Conservation (phyloP, 1,139 yeast genomes). For the Yamadazyma spencermartinsiae region DNA sequence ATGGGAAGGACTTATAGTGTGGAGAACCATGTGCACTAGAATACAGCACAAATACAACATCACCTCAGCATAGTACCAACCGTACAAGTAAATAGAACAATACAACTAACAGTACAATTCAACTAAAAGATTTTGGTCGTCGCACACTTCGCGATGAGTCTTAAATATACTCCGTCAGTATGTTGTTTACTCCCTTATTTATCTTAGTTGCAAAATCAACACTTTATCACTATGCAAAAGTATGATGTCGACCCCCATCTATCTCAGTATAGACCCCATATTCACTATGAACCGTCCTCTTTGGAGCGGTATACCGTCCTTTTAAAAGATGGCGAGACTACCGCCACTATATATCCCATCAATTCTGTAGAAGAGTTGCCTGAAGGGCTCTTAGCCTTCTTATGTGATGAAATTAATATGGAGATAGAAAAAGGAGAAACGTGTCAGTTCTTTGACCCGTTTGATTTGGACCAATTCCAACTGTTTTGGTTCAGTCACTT, state of each 20-base stretch:
- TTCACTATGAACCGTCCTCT: constrained; percentile 34
- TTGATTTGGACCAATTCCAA: constrained; percentile 71
- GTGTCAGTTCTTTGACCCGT: constrained; percentile 76
- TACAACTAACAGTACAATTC: no score
- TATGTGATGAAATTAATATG: constrained; percentile 90
- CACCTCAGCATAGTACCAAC: not conserved
- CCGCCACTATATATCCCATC: constrained; percentile 90
- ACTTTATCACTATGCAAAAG: constrained; percentile 4
- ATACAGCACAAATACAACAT: not conserved
- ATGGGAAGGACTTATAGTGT: constrained; percentile 58
- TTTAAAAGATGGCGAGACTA: constrained; percentile 83
- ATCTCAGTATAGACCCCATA: constrained; percentile 14
- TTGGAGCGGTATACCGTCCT: constrained; percentile 61
- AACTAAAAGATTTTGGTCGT: no score
- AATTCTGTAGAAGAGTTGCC: constrained; percentile 67
- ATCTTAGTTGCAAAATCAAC: constrained; percentile 8
- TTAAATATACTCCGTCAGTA: constrained; percentile 9
- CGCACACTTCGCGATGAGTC: constrained; percentile 3
- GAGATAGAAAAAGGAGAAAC: constrained; percentile 91
- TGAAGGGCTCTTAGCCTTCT: constrained; percentile 70
- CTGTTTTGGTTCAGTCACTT: constrained; percentile 86
- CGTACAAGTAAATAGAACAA: no score
- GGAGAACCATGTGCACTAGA: not conserved
- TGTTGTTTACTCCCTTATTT: constrained; percentile 6
- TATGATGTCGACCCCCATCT: constrained; percentile 6